These are phyloP conservation scores for Pseudogymnoascus sp. DNA, from an alignment of 2,329 filamentous ascomycete genomes.

Conservation along the genomic window DNA sequence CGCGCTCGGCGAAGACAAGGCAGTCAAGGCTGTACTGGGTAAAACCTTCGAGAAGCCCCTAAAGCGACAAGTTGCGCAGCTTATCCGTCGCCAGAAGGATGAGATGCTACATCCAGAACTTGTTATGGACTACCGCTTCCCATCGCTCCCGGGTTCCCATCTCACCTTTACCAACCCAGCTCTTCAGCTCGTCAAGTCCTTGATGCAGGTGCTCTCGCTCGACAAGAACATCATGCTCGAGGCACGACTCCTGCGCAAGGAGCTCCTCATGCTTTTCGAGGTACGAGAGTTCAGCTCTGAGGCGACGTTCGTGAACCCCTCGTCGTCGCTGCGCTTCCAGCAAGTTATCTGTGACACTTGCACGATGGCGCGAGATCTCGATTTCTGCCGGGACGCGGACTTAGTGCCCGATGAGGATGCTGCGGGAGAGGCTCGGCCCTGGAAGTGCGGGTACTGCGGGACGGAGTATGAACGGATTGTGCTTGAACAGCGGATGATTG, in stretches of 20 bases:
- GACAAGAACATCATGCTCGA: slow-evolving; percentile 88
- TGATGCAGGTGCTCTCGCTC: slow-evolving; percentile 86
- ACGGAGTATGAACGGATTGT: slow-evolving; percentile 68
- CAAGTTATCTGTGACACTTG: slow-evolving; percentile 85
- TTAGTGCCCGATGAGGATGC: slow-evolving; percentile 49
- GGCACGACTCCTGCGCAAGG: slow-evolving; percentile 79
- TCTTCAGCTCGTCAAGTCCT: slow-evolving; percentile 81
- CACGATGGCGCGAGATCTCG: slow-evolving; percentile 79
- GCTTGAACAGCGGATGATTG: slow-evolving; percentile 78
- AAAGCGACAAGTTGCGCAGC: slow-evolving; percentile 74
- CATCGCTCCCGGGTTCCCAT: slow-evolving; percentile 67
- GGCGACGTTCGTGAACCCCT: slow-evolving; percentile 82
- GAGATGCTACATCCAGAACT: slow-evolving; percentile 87
- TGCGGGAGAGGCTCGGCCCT: slow-evolving; percentile 37
- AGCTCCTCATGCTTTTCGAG: slow-evolving; percentile 83
- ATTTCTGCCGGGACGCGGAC: slow-evolving; percentile 84
- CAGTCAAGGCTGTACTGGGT: slow-evolving; percentile 61
- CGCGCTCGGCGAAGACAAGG: slow-evolving; percentile 50
- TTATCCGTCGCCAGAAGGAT: slow-evolving; percentile 80
- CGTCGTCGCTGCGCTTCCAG: slow-evolving; percentile 61
- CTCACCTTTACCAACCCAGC: slow-evolving; percentile 61
- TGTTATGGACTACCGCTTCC: slow-evolving; percentile 80
- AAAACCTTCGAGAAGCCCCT: slow-evolving; percentile 80
- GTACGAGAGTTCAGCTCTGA: slow-evolving; percentile 88
- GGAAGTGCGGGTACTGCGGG: slow-evolving; percentile 72